These are phyloP conservation scores for Cytospora chrysosperma DNA, from an alignment of 2,329 filamentous ascomycete genomes.

Conservation along the genomic window DNA sequence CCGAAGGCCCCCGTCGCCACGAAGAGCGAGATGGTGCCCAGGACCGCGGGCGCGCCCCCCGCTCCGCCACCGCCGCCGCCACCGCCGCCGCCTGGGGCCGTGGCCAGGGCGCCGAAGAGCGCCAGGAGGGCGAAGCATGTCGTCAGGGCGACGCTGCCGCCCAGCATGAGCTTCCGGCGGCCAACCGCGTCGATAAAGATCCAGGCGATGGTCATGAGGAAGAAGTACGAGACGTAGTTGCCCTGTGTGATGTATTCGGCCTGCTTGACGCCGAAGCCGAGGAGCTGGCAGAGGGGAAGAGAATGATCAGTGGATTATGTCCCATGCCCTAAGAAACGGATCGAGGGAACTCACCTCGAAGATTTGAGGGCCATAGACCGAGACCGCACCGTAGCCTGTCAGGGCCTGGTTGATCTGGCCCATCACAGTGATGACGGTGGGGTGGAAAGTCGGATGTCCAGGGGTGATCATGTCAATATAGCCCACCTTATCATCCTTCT, in stretches of 20 bases:
- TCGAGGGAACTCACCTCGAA: conserved; percentile 46
- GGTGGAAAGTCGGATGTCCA: conserved; percentile 55
- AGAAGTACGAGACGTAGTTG: conserved; percentile 61
- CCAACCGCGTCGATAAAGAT: conserved; percentile 56
- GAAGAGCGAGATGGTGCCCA: conserved; percentile 52
- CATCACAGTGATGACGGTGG: conserved; percentile 61
- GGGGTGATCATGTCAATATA: conserved; percentile 60
- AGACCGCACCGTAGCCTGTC: conserved; percentile 59
- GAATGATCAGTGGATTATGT: conserved; percentile 1
- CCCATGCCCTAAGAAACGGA: no score
- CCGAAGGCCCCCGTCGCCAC: conserved; percentile 60
- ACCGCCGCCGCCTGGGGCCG: no score
- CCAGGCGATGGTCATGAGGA: conserved; percentile 62
- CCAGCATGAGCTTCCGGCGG: conserved; percentile 52
- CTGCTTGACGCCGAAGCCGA: conserved; percentile 50
- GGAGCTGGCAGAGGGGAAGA: conserved; percentile 38
- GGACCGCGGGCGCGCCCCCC: conserved; percentile 45
- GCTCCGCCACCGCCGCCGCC: no score
- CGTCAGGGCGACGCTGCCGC: conserved; percentile 49
- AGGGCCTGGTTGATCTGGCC: conserved; percentile 61
- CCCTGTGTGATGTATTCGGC: conserved; percentile 58
- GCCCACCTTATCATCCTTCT: conserved; percentile 43
- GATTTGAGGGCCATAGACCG: conserved; percentile 63
- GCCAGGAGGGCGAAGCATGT: conserved; percentile 51
- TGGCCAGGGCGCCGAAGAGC: conserved; percentile 49